phyloP scores from a whole-genome alignment of 2,329 filamentous ascomycete species.

The Claviceps pazoutovae region DNA sequence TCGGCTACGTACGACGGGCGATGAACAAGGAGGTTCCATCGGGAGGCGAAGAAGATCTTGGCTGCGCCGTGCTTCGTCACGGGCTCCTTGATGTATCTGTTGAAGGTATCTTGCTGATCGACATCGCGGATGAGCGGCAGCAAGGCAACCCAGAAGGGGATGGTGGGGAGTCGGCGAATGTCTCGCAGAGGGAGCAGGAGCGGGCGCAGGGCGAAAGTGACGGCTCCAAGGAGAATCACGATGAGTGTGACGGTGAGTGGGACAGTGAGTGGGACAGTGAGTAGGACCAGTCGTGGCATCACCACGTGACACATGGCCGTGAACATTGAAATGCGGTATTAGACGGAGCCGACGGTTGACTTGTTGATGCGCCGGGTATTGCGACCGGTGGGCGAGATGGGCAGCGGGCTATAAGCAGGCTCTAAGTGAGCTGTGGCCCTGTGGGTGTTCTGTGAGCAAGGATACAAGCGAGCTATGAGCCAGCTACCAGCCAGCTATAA shows the following conservation, averaged over 20 bases:
- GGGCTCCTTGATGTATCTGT: constrained; percentile 23
- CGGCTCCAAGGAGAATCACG: not conserved
- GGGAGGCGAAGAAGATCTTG: constrained; percentile 32
- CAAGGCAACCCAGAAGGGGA: constrained; percentile 30
- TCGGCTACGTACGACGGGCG: constrained; percentile 29
- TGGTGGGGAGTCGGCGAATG: constrained; percentile 24
- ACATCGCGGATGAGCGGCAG: constrained; percentile 27
- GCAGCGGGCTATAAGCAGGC: too few species aligned
- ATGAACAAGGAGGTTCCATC: constrained; percentile 34
- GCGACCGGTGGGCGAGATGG: too few species aligned
- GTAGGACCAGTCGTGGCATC: not conserved
- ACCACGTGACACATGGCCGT: not conserved
- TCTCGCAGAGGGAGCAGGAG: constrained; percentile 13
- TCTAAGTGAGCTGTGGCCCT: too few species aligned
- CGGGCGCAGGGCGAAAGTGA: not conserved
- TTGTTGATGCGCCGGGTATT: too few species aligned
- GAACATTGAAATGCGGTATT: too few species aligned
- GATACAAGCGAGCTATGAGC: too few species aligned
- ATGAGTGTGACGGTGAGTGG: not conserved
- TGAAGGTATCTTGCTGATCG: constrained; percentile 28
- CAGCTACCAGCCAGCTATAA: too few species aligned
- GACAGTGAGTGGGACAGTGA: not conserved
- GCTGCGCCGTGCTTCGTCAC: constrained; percentile 28
- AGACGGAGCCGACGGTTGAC: too few species aligned
- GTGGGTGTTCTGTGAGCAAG: too few species aligned